A percentile compares a stretch with the other conserved stretches of the same genome.
Conservation (phyloP, 768 basidiomycete species). For the Amylocystis lapponica region DNA sequence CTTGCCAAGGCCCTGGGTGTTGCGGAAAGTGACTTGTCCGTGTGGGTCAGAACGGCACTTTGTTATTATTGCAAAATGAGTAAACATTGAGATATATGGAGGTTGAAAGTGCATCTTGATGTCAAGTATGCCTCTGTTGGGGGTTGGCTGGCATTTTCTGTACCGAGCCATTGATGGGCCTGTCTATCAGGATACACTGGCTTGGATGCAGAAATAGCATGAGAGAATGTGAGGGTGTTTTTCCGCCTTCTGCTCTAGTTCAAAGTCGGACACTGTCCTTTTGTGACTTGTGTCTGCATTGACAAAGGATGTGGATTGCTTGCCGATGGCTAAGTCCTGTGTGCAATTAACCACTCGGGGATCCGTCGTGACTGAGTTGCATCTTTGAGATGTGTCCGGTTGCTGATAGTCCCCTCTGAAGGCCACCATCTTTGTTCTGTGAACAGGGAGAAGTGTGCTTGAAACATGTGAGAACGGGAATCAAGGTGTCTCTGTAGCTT, state of each 20-base stretch:
- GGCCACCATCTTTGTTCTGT: constrained; percentile 25
- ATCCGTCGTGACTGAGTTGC: constrained; percentile 24
- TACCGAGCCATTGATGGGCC: constrained; percentile 16
- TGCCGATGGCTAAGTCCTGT: constrained; percentile 30
- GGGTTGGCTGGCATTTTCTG: constrained; percentile 11
- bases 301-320: constrained; percentile 31
- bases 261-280: constrained; percentile 14
- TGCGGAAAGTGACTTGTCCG: too few species aligned
- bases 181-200: constrained; percentile 18
- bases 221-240: constrained; percentile 1
- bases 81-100: neutral
- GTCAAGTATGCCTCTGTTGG: constrained; percentile 7
- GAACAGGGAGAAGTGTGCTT: constrained; percentile 27
- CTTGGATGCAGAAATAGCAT: constrained; percentile 11
- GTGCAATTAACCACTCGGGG: constrained; percentile 30
- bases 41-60: too few species aligned
- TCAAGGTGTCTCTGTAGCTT: constrained; percentile 33
- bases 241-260: constrained; percentile 4
- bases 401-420: constrained; percentile 28
- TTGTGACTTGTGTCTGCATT: constrained; percentile 13
- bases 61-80: too few species aligned
- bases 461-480: constrained; percentile 43
- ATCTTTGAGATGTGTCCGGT: constrained; percentile 14
- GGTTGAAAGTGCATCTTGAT: constrained; percentile 7
- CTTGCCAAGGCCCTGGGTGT: too few species aligned